A percentile compares a stretch with the other conserved stretches of the same genome.
phyloP scores from a whole-genome alignment of 2,329 filamentous ascomycete genomes.

The Trichoderma sp. region DNA sequence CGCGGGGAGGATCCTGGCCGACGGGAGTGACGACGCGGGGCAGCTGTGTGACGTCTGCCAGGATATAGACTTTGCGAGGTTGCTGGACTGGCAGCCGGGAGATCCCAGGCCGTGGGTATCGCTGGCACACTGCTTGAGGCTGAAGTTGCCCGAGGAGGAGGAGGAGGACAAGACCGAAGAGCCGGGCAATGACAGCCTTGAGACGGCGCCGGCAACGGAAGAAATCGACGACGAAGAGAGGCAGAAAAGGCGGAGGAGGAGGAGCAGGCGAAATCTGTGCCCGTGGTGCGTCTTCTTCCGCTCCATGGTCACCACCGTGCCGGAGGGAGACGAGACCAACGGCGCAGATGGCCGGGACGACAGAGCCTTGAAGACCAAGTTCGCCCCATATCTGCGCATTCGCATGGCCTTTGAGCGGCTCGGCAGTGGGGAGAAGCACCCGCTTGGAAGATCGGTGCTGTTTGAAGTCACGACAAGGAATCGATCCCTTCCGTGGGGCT shows the following conservation, averaged over 20 bases:
- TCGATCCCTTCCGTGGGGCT: slow-evolving; percentile 44
- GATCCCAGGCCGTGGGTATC: slow-evolving; percentile 43
- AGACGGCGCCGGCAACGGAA: not conserved
- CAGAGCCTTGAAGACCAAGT: slow-evolving; percentile 35
- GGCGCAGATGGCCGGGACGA: slow-evolving; percentile 16
- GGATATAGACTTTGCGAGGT: slow-evolving; percentile 42
- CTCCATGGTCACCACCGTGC: slow-evolving; percentile 39
- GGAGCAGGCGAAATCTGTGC: slow-evolving; percentile 31
- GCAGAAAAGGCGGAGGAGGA: slow-evolving; percentile 2
- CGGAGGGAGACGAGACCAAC: slow-evolving; percentile 33
- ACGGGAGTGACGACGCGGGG: slow-evolving; percentile 31
- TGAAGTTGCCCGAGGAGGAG: slow-evolving; percentile 9
- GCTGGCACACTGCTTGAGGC: slow-evolving; percentile 37
- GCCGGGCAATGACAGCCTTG: not conserved
- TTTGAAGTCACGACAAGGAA: slow-evolving; percentile 44
- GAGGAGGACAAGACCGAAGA: not conserved
- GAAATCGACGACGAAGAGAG: slow-evolving; percentile 4
- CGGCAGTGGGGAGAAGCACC: slow-evolving; percentile 43
- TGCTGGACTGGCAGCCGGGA: slow-evolving; percentile 43
- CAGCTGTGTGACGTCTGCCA: slow-evolving; percentile 40
- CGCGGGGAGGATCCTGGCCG: slow-evolving; percentile 37
- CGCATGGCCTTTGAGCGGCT: slow-evolving; percentile 45
- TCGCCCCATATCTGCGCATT: slow-evolving; percentile 45
- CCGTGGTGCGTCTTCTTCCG: slow-evolving; percentile 47
- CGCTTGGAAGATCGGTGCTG: slow-evolving; percentile 41